Evolutionary conservation across 495 filamentous ascomycete species (phyloP).

Genomic region (Penicillium roqueforti): DNA sequence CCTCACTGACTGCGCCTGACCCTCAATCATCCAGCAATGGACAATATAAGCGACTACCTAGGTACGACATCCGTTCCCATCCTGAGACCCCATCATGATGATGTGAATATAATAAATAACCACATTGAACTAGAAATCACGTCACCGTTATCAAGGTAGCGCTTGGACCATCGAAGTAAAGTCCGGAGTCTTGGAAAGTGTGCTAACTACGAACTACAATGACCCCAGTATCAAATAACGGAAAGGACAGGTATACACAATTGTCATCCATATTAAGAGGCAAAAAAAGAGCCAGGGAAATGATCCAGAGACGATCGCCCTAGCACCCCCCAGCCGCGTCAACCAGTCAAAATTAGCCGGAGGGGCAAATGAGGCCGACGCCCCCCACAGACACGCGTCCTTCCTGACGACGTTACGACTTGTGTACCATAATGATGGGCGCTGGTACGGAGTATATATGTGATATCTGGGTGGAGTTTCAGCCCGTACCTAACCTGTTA

Average conservation of each 20-base stretch:
- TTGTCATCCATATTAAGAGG: not conserved
- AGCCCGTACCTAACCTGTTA: not conserved
- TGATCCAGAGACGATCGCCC: conserved; percentile 25
- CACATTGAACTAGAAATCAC: not conserved
- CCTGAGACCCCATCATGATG: conserved; percentile 2
- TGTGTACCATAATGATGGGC: not conserved
- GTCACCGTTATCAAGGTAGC: conserved; percentile 4
- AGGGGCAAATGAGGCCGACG: conserved; percentile 15
- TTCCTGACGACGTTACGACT: not conserved
- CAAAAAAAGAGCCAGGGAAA: conserved; percentile 13
- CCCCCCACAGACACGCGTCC: conserved; percentile 28
- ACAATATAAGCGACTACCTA: conserved; percentile 6
- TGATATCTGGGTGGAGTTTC: not conserved
- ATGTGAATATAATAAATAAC: not conserved
- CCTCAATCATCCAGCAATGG: not conserved
- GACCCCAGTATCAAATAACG: not conserved
- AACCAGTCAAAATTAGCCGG: conserved; percentile 17
- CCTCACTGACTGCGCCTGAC: not conserved
- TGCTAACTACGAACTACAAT: no score
- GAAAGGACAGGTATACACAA: conserved; percentile 3
- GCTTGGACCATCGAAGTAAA: conserved; percentile 1
- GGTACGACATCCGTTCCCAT: not conserved
- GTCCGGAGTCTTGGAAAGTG: not conserved
- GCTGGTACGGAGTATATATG: not conserved
- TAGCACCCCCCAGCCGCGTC: conserved; percentile 21